Percentiles rank a stretch among this genome's conserved stretches.
phyloP scores from a whole-genome alignment of 345 rosid genomes.

The Gossypium herbaceum region DNA sequence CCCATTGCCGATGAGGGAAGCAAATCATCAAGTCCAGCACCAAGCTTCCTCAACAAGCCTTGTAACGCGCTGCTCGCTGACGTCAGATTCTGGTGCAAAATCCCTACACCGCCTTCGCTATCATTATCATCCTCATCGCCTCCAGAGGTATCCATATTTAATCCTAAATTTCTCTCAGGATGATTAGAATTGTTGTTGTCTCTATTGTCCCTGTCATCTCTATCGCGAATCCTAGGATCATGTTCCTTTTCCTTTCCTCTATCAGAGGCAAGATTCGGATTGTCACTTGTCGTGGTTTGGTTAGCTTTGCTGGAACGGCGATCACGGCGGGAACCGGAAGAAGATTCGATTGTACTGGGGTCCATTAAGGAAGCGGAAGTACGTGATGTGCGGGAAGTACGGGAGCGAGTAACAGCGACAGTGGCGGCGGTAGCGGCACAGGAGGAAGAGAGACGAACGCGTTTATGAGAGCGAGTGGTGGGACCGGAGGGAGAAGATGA shows the following conservation, averaged over 20 bases:
- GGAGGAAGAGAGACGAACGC: constrained; percentile 55
- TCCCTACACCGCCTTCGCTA: constrained; percentile 76
- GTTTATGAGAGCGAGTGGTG: constrained; percentile 73
- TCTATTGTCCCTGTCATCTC: constrained; percentile 46
- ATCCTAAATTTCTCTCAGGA: constrained; percentile 36
- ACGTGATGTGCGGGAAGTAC: constrained; percentile 30
- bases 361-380: constrained; percentile 57
- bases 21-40: constrained; percentile 93
- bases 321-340: constrained; percentile 72
- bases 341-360: constrained; percentile 58
- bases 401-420: constrained; percentile 37
- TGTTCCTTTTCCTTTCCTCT: constrained; percentile 97
- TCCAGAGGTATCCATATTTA: constrained; percentile 58
- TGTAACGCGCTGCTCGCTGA: constrained; percentile 96
- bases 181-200: constrained; percentile 14
- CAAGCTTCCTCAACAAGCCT: constrained; percentile 91
- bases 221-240: constrained; percentile 55
- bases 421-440: constrained; percentile 23
- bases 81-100: constrained; percentile 79
- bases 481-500: constrained; percentile 62
- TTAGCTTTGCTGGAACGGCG: constrained; percentile 42
- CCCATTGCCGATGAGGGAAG: constrained; percentile 78
- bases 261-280: constrained; percentile 41
- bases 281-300: constrained; percentile 23
- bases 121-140: constrained; percentile 83